Conservation (phyloP, 2,329 filamentous ascomycete genomes). For the Penicillium sp. region DNA sequence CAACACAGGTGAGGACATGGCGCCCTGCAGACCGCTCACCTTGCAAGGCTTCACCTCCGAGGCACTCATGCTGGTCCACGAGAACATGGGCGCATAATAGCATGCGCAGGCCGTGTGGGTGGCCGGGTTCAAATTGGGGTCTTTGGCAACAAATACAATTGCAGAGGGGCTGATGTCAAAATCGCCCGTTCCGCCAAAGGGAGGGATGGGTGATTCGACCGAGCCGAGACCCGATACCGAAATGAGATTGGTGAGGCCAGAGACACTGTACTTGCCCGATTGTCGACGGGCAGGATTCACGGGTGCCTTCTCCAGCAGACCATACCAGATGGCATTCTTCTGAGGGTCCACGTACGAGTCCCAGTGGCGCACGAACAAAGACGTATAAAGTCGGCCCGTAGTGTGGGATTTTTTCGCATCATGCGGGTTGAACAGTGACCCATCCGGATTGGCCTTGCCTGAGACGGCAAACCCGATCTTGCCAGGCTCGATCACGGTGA, state of each 20-base stretch:
- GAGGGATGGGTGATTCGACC: slow-evolving; percentile 44
- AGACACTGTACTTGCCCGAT: slow-evolving; percentile 36
- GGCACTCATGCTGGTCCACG: slow-evolving; percentile 33
- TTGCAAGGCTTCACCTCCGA: slow-evolving; percentile 29
- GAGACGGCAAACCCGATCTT: slow-evolving; percentile 43
- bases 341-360: slow-evolving; percentile 47
- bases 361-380: slow-evolving; percentile 50
- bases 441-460: slow-evolving; percentile 44
- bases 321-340: slow-evolving; percentile 46
- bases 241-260: slow-evolving; percentile 41
- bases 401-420: slow-evolving; percentile 43
- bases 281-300: slow-evolving; percentile 32
- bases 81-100: slow-evolving; percentile 42
- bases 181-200: slow-evolving; percentile 43
- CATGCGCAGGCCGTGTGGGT: slow-evolving; percentile 43
- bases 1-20: slow-evolving; percentile 42
- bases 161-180: slow-evolving; percentile 44
- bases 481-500: slow-evolving; percentile 37
- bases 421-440: slow-evolving; percentile 46
- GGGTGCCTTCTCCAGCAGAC: slow-evolving; percentile 39
- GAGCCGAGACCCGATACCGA: slow-evolving; percentile 33
- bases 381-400: slow-evolving; percentile 46
- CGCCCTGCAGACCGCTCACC: slow-evolving; percentile 35
- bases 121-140: slow-evolving; percentile 41
- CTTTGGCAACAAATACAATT: slow-evolving; percentile 44